Evolutionary conservation across 202 grass and related monocot species (phyloP).

Genomic region (Carex sylvatica): DNA sequence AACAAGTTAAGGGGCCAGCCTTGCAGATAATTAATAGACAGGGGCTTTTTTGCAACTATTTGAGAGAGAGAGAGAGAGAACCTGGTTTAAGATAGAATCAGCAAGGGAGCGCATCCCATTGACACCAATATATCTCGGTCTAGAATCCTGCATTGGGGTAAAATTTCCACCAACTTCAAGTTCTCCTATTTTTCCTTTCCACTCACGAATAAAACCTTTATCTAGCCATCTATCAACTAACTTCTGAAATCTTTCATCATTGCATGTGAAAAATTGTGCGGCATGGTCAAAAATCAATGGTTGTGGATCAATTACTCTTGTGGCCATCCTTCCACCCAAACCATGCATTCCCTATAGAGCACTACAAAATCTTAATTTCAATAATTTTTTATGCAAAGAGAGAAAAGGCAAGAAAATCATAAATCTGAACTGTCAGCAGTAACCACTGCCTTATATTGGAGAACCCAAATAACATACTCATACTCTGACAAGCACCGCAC

Average conservation of each 20-base stretch:
- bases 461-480: not conserved
- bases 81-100: conserved; percentile 66
- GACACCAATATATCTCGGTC: conserved; percentile 53
- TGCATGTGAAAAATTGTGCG: conserved; percentile 77
- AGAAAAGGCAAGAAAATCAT: not conserved
- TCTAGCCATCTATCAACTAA: conserved; percentile 63
- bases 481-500: not conserved
- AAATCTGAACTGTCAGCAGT: not conserved
- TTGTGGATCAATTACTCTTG: conserved; percentile 42
- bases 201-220: conserved; percentile 61
- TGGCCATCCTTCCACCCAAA: conserved; percentile 86
- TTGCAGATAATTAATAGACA: not conserved
- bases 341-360: conserved; percentile 72
- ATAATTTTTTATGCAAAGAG: not conserved
- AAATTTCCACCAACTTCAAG: conserved; percentile 64
- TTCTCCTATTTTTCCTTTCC: conserved; percentile 63
- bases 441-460: not conserved
- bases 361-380: conserved; percentile 24
- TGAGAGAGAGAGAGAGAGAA: conserved; percentile 18
- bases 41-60: not conserved
- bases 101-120: conserved; percentile 81
- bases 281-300: conserved; percentile 83
- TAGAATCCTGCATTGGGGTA: conserved; percentile 34
- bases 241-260: conserved; percentile 68
- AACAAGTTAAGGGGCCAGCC: not conserved